phyloP scores from a whole-genome alignment of 345 rosid genomes.

The Iberis pinnata region DNA sequence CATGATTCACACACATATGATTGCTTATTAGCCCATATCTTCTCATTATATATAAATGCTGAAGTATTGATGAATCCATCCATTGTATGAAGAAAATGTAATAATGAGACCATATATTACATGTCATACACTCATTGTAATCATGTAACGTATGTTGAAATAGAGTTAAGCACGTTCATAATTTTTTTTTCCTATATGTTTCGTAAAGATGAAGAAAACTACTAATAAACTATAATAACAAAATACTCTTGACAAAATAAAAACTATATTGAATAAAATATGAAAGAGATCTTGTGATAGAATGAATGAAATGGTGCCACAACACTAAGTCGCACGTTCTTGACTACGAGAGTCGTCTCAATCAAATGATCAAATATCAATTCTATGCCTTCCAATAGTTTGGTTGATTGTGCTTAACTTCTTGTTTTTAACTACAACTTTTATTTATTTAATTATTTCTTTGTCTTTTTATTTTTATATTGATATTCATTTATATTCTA shows the following conservation, averaged over 20 bases:
- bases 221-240: not conserved
- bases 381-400: slow-evolving; percentile 22
- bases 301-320: slow-evolving; percentile 27
- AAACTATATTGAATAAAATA: not conserved
- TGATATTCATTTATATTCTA: too few species aligned
- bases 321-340: slow-evolving; percentile 34
- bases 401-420: slow-evolving; percentile 13
- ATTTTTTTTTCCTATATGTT: slow-evolving; percentile 1
- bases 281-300: slow-evolving; percentile 7
- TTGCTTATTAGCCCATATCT: slow-evolving; percentile 16
- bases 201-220: slow-evolving; percentile 23
- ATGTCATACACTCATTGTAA: not conserved
- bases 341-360: slow-evolving; percentile 28
- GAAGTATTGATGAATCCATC: not conserved
- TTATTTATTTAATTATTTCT: slow-evolving; percentile 1
- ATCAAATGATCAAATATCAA: slow-evolving; percentile 23
- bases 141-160: slow-evolving; percentile 5
- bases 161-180: slow-evolving; percentile 28
- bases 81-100: not conserved
- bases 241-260: slow-evolving; percentile 6
- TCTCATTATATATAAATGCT: not conserved
- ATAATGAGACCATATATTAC: not conserved
- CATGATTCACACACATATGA: too few species aligned
- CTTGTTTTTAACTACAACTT: not conserved
- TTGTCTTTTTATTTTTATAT: not conserved